Conservation (phyloP, 352 stramenopile genomes). For the Globisporangium irregulare region DNA sequence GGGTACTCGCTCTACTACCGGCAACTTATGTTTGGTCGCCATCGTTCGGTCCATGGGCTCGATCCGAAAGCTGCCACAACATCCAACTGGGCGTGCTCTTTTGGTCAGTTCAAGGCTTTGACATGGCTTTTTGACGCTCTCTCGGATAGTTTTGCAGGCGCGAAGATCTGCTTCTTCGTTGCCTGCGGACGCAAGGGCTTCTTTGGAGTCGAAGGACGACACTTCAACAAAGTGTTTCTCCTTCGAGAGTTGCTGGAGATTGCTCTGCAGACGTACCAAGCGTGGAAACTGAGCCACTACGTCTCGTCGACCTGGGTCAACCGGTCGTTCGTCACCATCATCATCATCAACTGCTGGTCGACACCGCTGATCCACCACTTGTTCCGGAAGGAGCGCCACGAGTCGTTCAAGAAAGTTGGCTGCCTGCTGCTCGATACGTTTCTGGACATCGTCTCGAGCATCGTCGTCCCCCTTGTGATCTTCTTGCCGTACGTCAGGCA, state of each 20-base stretch:
- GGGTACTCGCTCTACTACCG: conserved; percentile 6
- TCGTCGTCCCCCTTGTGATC: conserved; percentile 14
- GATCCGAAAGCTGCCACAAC: not conserved
- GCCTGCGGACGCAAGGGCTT: conserved; percentile 6
- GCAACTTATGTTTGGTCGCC: conserved; percentile 2
- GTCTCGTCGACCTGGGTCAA: conserved; percentile 11
- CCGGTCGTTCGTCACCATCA: conserved; percentile 4
- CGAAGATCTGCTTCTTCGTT: not conserved
- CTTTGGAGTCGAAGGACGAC: conserved; percentile 5
- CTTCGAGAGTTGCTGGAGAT: conserved; percentile 8
- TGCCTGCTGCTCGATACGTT: conserved; percentile 7
- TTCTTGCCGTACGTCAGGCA: conserved; percentile 7
- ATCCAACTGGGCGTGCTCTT: not conserved
- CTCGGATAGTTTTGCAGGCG: not conserved
- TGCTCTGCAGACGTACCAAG: conserved; percentile 11
- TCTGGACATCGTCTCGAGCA: conserved; percentile 8
- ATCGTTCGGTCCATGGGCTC: not conserved
- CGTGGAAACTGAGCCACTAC: conserved; percentile 12
- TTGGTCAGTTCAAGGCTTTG: not conserved
- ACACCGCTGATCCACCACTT: conserved; percentile 11
- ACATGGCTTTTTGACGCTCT: not conserved
- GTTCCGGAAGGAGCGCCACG: not conserved
- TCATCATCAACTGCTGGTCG: conserved; percentile 16
- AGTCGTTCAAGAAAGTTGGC: conserved; percentile 12
- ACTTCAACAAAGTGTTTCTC: conserved; percentile 11